Percentiles rank a stretch among this genome's conserved stretches.
Conservation (phyloP, 257 asterid species). For the Solanum bukasovii region DNA sequence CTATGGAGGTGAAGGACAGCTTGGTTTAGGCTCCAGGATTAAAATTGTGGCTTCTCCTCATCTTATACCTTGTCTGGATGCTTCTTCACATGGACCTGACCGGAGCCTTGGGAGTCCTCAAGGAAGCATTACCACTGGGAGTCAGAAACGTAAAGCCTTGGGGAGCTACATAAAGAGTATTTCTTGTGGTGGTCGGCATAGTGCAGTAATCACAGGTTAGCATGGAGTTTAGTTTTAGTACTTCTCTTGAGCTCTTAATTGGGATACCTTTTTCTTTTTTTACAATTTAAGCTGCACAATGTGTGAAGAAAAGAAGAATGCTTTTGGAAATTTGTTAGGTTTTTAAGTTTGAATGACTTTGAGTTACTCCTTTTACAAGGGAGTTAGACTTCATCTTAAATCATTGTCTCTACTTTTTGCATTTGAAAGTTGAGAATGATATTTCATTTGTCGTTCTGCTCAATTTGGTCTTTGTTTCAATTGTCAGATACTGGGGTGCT, state of each 20-base stretch:
- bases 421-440: neutral
- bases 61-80: constrained; percentile 54
- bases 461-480: neutral
- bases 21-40: constrained; percentile 67
- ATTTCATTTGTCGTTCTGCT: neutral
- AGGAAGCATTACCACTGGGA: constrained; percentile 19
- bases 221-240: neutral
- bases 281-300: neutral
- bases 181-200: constrained; percentile 82
- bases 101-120: constrained; percentile 11
- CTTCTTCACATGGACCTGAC: constrained; percentile 34
- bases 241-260: neutral
- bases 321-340: neutral
- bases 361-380: neutral
- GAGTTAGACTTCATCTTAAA: neutral
- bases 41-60: constrained; percentile 80
- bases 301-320: neutral
- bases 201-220: constrained; percentile 65
- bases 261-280: neutral
- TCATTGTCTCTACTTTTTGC: neutral
- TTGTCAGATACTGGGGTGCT: constrained; percentile 51
- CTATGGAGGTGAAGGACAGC: constrained; percentile 91
- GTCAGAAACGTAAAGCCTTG: constrained; percentile 12
- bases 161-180: constrained; percentile 51
- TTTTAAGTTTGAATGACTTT: neutral